A percentile compares a stretch with the other conserved stretches of the same genome.
These are phyloP conservation scores for Cladophialophora yegresii DNA, from an alignment of 2,329 filamentous ascomycete genomes.

Conservation along the genomic window DNA sequence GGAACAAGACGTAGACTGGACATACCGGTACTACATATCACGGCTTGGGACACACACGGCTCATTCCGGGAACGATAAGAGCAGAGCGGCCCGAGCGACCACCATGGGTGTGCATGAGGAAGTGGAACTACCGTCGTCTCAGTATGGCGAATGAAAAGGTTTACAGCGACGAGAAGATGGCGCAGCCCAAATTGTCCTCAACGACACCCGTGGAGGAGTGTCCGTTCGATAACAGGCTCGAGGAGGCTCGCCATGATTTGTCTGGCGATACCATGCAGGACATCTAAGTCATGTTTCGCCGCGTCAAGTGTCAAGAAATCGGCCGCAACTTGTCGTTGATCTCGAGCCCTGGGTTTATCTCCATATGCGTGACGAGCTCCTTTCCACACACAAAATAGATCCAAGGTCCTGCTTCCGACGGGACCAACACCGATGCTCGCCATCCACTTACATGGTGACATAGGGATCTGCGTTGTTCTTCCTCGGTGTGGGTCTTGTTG, in stretches of 20 bases:
- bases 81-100: background rate
- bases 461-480: conserved; percentile 40
- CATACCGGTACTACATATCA: too few relatives aligned
- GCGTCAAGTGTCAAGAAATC: conserved; percentile 56
- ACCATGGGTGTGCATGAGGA: background rate
- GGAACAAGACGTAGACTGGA: too few relatives aligned
- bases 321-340: conserved; percentile 43
- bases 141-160: background rate
- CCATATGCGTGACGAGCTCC: conserved; percentile 38
- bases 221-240: background rate
- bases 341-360: conserved; percentile 44
- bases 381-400: background rate
- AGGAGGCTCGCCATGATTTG: conserved; percentile 3
- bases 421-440: too few relatives aligned
- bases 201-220: conserved; percentile 5
- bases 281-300: conserved; percentile 50
- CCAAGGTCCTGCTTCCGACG: background rate
- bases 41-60: too few relatives aligned
- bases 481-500: conserved; percentile 20
- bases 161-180: background rate
- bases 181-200: background rate
- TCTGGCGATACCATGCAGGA: conserved; percentile 39
- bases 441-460: conserved; percentile 35
- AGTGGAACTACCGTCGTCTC: too few relatives aligned
- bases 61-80: background rate